Evolutionary conservation across 352 stramenopile genomes (phyloP), one percentile per base, ranked within the genome.

Genomic region (Phytophthora idaei): DNA sequence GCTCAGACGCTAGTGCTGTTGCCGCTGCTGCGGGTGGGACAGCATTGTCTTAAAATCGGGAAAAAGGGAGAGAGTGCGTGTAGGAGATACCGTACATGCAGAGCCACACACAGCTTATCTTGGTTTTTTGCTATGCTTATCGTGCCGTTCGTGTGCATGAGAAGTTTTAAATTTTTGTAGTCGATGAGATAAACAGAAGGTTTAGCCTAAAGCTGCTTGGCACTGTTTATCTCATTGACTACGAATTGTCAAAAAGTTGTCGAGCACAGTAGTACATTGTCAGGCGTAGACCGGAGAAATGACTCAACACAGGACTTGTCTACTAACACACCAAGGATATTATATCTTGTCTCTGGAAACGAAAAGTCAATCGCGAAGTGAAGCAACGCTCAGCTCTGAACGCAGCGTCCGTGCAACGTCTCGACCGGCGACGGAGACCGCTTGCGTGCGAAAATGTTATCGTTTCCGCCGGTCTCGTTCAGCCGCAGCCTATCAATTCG

Each of bases 1-100:
- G 60, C 55, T 48, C 45, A 12, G 51, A 71, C 34, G 69, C 69
- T 74, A 71, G 64, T 77, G 64, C 64, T 77, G 64, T 52, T 76
- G 65, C 56, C 50, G 69, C 59, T 77, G 69, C 54, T 69, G 57
- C 68, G 4, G 62, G 58, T 21, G 28, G 52, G 54, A 64, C 39
- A 32, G 37, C 56, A 10, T 58, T n/a, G 39, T 54, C 34, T 37
- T 67, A 32, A 66, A 21, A 21, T 21, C 21, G 21, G 21, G 21
- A 21, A 21, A 21, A 21, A 21, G 21, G 21, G 21, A 21, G 21
- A 21, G 21, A 21, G 21, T 21, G 21, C 21, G 21, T 21, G 21
- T 21, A 21, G 21, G 21, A 21, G 21, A 21, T 21, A 21, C 21
- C 21, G 21, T 21, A 21, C 21, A 21, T 21, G 21, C 21, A 21